Evolutionary conservation across 2,329 filamentous ascomycete genomes (phyloP).

Genomic region (Emergomyces africanus): DNA sequence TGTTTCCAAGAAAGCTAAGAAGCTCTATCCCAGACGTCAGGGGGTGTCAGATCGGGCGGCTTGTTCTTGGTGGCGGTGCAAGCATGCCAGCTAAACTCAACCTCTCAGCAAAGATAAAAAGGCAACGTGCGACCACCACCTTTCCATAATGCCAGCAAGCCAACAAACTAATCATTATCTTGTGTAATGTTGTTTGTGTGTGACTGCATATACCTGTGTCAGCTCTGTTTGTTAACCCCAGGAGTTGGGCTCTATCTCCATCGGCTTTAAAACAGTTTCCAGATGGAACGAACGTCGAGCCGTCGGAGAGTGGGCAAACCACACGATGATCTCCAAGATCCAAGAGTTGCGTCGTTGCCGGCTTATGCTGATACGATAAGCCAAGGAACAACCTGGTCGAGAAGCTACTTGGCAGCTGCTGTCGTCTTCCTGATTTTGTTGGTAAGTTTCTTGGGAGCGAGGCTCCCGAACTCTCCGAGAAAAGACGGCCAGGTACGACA

Average conservation of each 20-base stretch:
- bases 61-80: neutral
- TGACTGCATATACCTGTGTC: neutral
- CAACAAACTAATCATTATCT: neutral
- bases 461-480: neutral
- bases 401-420: neutral
- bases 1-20: neutral
- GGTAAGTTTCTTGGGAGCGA: neutral
- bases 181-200: neutral
- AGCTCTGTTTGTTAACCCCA: neutral
- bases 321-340: neutral
- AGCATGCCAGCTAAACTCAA: neutral
- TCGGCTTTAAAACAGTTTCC: neutral
- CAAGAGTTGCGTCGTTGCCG: constrained; percentile 4
- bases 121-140: neutral
- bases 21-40: neutral
- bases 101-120: neutral
- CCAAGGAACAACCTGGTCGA: neutral
- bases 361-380: neutral
- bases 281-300: constrained; percentile 14
- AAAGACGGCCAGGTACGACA: too few relatives aligned
- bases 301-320: constrained; percentile 6
- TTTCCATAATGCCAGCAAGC: neutral
- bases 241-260: neutral
- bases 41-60: neutral
- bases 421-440: neutral